Conservation (phyloP, 164 flowering plant genomes). For the grape (Vitis vinifera) region ASM3070453v1 NC_081813.1:1694501-1695000, state of each 20-base stretch:
- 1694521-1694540: background rate
- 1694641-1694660: conserved; percentile 31
- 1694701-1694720: background rate
- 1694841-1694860: conserved; percentile 18
- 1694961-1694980: background rate
- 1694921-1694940: conserved; percentile 18
- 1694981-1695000: no score
- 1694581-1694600: conserved; percentile 31
- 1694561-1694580: conserved; percentile 21
- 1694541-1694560: conserved; percentile 14
- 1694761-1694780: conserved; percentile 35
- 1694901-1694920: conserved; percentile 32
- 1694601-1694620: conserved; percentile 26
- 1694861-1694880: conserved; percentile 38
- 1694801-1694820: conserved; percentile 34
- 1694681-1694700: background rate
- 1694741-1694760: conserved; percentile 28
- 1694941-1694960: background rate
- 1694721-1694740: conserved; percentile 19
- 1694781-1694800: conserved; percentile 42
- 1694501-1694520: no score
- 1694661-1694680: background rate
- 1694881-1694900: conserved; percentile 30
- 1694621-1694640: conserved; percentile 36
- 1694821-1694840: conserved; percentile 28